Evolutionary conservation across 352 stramenopile genomes (phyloP).

Genomic region (Phytophthora vignae): DNA sequence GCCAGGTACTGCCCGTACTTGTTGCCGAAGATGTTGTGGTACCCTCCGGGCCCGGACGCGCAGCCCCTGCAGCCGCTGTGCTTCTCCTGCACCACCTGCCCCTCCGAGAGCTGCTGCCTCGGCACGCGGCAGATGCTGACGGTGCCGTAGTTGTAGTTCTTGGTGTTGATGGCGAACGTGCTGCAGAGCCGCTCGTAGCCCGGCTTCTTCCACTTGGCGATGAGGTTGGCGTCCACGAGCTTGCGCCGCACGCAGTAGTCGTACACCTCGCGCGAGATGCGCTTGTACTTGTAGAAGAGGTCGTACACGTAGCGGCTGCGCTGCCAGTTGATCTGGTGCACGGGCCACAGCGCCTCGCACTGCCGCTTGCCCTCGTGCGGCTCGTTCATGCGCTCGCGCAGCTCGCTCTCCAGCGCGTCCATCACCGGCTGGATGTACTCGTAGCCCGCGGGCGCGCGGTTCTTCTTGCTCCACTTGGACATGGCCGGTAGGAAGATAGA

Average conservation of each 20-base stretch:
- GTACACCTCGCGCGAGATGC: conserved; percentile 96
- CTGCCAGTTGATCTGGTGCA: conserved; percentile 99
- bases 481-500: conserved; percentile 39
- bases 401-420: conserved; percentile 96
- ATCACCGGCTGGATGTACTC: conserved; percentile 96
- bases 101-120: conserved; percentile 91
- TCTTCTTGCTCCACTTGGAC: conserved; percentile 90
- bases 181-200: conserved; percentile 98
- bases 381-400: conserved; percentile 98
- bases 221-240: conserved; percentile 96
- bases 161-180: conserved; percentile 98
- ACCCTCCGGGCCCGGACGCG: conserved; percentile 92
- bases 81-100: conserved; percentile 91
- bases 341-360: conserved; percentile 97
- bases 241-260: conserved; percentile 97
- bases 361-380: conserved; percentile 97
- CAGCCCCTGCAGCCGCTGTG: conserved; percentile 98
- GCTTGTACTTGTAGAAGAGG: conserved; percentile 98
- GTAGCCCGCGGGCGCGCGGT: conserved; percentile 92
- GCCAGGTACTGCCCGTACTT: conserved; percentile 99
- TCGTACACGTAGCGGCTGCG: conserved; percentile 99
- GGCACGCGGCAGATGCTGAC: conserved; percentile 98
- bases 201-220: conserved; percentile 99
- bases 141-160: conserved; percentile 99
- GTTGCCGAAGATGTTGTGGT: conserved; percentile 99